Conservation (phyloP, 2,329 filamentous ascomycete genomes). For the Neofusicoccum kwambonambiense region DNA sequence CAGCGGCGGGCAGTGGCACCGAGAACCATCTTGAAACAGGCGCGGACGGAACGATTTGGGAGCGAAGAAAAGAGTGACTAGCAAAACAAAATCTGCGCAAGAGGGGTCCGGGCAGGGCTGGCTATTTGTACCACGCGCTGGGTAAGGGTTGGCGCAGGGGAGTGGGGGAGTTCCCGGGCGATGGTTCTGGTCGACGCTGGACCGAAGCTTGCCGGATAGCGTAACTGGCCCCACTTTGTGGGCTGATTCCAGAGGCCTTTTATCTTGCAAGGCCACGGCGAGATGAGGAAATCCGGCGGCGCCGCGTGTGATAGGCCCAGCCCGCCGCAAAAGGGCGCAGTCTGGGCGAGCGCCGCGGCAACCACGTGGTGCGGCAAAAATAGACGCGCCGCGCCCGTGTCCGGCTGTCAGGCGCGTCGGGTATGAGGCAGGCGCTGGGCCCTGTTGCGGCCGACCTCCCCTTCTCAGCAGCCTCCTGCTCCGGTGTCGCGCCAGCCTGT, state of each 20-base stretch:
- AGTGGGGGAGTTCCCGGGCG: background rate
- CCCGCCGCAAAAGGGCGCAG: background rate
- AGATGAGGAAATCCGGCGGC: constrained; percentile 3
- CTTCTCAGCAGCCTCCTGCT: no score
- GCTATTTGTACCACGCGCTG: background rate
- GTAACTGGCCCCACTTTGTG: constrained; percentile 17
- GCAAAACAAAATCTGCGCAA: background rate
- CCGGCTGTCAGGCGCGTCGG: background rate
- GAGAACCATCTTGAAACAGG: constrained; percentile 15
- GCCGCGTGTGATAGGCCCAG: background rate
- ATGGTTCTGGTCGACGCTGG: constrained; percentile 6
- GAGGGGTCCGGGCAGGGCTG: background rate
- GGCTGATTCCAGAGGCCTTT: constrained; percentile 17
- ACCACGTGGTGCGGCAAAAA: constrained; percentile 11
- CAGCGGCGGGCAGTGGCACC: constrained; percentile 16
- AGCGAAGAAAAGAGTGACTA: constrained; percentile 2
- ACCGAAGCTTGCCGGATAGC: constrained; percentile 15
- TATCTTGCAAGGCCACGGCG: constrained; percentile 5
- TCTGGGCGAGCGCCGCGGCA: background rate
- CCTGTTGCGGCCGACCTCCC: background rate
- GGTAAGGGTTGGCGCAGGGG: background rate
- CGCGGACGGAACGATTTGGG: no score
- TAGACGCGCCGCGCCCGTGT: background rate
- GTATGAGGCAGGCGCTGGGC: constrained; percentile 1
- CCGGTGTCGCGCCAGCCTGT: background rate